Evolutionary conservation across 139 green algal species (phyloP).

Genomic region (Chlorella sp.): DNA sequence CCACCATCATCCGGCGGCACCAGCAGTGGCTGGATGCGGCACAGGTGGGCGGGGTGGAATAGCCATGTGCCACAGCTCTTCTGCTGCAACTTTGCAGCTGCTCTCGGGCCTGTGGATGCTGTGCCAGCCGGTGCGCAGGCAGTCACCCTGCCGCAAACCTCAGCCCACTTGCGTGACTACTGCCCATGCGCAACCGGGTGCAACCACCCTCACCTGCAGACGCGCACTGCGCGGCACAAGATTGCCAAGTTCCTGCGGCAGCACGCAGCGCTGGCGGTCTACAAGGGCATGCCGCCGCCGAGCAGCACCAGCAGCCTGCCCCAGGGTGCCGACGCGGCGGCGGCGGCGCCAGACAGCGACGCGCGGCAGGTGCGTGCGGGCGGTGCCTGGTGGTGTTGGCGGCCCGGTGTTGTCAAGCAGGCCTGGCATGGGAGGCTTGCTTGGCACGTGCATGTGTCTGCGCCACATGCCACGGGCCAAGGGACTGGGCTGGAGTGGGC

Average conservation of each 20-base stretch:
- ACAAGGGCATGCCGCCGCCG: constrained; percentile 15
- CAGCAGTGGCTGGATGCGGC: constrained; percentile 51
- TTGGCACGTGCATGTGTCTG: no score
- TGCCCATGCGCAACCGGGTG: no score
- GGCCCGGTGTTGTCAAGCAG: no score
- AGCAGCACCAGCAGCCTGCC: constrained; percentile 3
- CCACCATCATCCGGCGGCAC: constrained; percentile 48
- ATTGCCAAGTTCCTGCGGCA: constrained; percentile 73
- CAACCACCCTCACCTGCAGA: constrained; percentile 28
- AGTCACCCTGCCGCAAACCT: no score
- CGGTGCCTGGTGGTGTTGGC: background rate
- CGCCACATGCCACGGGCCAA: no score
- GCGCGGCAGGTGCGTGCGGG: background rate
- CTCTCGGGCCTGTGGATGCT: no score
- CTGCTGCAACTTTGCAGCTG: no score
- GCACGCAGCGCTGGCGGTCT: constrained; percentile 39
- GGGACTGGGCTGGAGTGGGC: no score
- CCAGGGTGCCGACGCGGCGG: background rate
- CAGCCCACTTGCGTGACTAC: no score
- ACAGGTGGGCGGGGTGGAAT: background rate
- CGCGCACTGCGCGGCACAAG: constrained; percentile 70
- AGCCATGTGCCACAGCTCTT: no score
- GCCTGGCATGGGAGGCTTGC: no score
- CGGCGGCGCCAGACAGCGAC: constrained; percentile 2
- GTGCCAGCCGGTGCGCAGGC: no score